These are phyloP conservation scores for Drechslera avenae DNA, from an alignment of 2,329 filamentous ascomycete species.

Conservation along the genomic window DNA sequence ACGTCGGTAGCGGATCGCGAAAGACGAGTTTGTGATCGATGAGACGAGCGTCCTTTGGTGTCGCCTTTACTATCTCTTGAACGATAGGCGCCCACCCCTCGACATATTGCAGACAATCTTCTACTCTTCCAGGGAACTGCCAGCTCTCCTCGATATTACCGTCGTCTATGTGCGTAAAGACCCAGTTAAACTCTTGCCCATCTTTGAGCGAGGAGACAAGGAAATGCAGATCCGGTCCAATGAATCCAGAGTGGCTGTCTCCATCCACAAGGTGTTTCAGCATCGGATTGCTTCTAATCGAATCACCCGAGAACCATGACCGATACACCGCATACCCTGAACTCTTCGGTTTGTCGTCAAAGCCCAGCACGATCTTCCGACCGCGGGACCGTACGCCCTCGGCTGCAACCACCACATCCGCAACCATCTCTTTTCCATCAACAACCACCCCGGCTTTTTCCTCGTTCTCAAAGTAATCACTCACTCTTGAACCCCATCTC, in stretches of 20 bases:
- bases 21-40: constrained; percentile 63
- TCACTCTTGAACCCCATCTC: constrained; percentile 56
- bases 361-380: constrained; percentile 58
- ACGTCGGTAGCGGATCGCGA: constrained; percentile 58
- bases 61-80: constrained; percentile 41
- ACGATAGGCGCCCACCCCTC: constrained; percentile 40
- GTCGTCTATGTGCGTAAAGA: constrained; percentile 48
- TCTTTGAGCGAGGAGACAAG: constrained; percentile 43
- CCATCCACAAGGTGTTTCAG: constrained; percentile 42
- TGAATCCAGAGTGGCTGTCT: constrained; percentile 41
- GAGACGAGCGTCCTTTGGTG: constrained; percentile 39
- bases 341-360: constrained; percentile 58
- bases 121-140: constrained; percentile 40
- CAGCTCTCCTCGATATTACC: constrained; percentile 43
- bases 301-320: constrained; percentile 48
- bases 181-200: constrained; percentile 46
- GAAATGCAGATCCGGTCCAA: constrained; percentile 46
- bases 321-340: constrained; percentile 61
- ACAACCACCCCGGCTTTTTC: constrained; percentile 58
- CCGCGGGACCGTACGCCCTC: constrained; percentile 61
- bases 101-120: constrained; percentile 40
- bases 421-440: constrained; percentile 51
- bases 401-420: constrained; percentile 58
- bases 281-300: constrained; percentile 31
- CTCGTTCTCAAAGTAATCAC: constrained; percentile 62